A percentile compares a stretch with the other conserved stretches of the same genome.
Evolutionary conservation across 2,329 filamentous ascomycete genomes (phyloP).

Genomic region (Alternaria tenuissima): DNA sequence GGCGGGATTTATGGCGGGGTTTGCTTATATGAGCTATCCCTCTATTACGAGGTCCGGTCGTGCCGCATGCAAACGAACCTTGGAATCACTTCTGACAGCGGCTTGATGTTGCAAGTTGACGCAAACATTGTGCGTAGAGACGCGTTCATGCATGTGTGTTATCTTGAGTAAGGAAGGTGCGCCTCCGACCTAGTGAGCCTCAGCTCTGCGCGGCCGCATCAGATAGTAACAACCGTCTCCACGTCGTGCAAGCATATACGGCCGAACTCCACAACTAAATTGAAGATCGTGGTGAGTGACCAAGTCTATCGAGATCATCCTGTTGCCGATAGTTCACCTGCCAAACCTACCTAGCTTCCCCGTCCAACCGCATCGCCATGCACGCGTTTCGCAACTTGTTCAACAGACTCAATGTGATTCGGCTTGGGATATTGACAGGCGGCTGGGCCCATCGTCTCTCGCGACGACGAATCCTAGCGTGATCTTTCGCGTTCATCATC

Average conservation of each 20-base stretch:
- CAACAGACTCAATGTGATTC: constrained; percentile 30
- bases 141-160: constrained; percentile 21
- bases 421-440: constrained; percentile 32
- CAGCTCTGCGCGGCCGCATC: constrained; percentile 26
- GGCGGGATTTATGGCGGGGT: constrained; percentile 43
- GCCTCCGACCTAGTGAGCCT: constrained; percentile 16
- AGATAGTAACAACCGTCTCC: constrained; percentile 14
- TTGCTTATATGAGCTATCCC: constrained; percentile 26
- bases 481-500: constrained; percentile 34
- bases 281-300: not conserved
- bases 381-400: constrained; percentile 32
- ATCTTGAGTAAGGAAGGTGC: constrained; percentile 31
- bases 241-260: constrained; percentile 14
- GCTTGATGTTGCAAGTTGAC: constrained; percentile 34
- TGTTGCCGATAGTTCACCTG: not conserved
- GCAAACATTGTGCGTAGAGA: constrained; percentile 27
- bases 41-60: constrained; percentile 34
- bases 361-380: not conserved
- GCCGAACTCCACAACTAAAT: constrained; percentile 16
- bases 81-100: constrained; percentile 26
- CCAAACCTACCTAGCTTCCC: constrained; percentile 1
- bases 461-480: constrained; percentile 33
- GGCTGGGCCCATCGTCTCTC: constrained; percentile 37
- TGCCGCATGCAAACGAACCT: constrained; percentile 34
- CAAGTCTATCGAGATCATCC: not conserved